Conservation (phyloP, 139 green algal genomes). For the Chlamydomonas applanata region DNA sequence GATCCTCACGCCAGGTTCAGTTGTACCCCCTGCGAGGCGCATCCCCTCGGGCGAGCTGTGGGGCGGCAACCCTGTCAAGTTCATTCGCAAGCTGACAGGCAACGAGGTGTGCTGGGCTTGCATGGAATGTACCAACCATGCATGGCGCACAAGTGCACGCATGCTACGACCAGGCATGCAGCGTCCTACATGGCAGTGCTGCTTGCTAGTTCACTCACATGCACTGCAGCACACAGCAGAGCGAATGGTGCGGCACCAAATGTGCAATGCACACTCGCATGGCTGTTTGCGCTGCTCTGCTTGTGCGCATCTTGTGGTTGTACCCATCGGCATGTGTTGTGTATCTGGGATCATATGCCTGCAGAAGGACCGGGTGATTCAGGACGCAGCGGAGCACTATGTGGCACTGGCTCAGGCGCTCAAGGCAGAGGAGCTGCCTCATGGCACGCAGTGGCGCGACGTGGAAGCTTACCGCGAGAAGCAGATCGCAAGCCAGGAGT, state of each 20-base stretch:
- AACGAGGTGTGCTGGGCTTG: constrained; percentile 45
- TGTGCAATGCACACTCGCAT: too few relatives aligned
- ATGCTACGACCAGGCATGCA: not conserved
- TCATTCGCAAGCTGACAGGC: constrained; percentile 73
- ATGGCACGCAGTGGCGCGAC: constrained; percentile 43
- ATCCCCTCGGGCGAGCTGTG: constrained; percentile 86
- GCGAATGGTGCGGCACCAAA: not conserved
- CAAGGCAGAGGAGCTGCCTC: constrained; percentile 34
- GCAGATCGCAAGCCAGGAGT: constrained; percentile 38
- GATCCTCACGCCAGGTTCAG: constrained; percentile 75
- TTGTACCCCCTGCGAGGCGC: constrained; percentile 76
- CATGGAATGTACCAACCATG: not conserved
- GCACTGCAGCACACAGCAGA: constrained; percentile 3
- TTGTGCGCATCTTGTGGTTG: too few relatives aligned
- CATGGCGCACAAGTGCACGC: not conserved
- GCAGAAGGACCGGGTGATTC: constrained; percentile 38
- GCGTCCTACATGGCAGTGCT: not conserved
- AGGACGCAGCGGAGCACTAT: constrained; percentile 36
- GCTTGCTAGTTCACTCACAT: constrained; percentile 4
- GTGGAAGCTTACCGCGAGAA: constrained; percentile 46
- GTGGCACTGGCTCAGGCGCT: constrained; percentile 23
- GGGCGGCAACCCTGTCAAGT: constrained; percentile 78
- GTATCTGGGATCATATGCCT: not conserved
- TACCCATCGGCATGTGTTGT: not conserved
- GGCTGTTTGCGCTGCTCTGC: too few relatives aligned